Evolutionary conservation across 2,329 filamentous ascomycete species (phyloP), one percentile per base, ranked within the genome.

Genomic region (Ascochyta koolunga): DNA sequence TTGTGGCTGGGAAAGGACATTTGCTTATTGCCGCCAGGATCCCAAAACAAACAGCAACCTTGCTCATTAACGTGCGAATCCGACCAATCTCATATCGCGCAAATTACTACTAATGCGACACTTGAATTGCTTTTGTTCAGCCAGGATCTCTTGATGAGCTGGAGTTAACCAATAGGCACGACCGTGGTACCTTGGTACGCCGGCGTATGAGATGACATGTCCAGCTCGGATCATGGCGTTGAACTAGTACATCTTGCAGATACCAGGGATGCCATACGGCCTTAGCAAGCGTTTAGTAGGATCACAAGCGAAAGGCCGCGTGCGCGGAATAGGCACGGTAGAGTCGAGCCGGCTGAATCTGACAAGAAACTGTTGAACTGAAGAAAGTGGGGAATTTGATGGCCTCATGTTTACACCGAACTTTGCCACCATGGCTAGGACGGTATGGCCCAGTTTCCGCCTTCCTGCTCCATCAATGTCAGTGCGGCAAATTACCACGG

Each of bases 21-120:
- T 46, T 54, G 45, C 50, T 54, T 54, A 44, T 54, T 54, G 40
- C 51, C 51, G 51, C 51, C 45, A 54, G 51, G 51, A 54, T 54
- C 45, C 29, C 51, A 54, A 50, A 54, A 54, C 31, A 50, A 54
- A 54, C 45, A 41, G 29, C 31, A 49, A 54, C 51, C 51, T 50
- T 54, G 51, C 15, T 36, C 45, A 15, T 38, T 4, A 45, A 45
- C 27, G 16, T 44, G 40, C 39, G 27, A 45, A 27, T 33, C 40
- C 22, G 43, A 29, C 39, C 29, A 19, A 27, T 13, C 32, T 31
- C 40, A 40, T 40, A 45, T 50, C 46, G 41, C 51, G 51, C 35
- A 54, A 41, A 50, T 50, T 46, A 31, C 51, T 45, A n/a, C 22
- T 29, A 49, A n/a, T 11, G 35, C 25, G 18, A 49, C 36, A 27